These are phyloP conservation scores for Yamadazyma aaseri DNA, from an alignment of 1,139 yeast genomes.

Conservation along the genomic window DNA sequence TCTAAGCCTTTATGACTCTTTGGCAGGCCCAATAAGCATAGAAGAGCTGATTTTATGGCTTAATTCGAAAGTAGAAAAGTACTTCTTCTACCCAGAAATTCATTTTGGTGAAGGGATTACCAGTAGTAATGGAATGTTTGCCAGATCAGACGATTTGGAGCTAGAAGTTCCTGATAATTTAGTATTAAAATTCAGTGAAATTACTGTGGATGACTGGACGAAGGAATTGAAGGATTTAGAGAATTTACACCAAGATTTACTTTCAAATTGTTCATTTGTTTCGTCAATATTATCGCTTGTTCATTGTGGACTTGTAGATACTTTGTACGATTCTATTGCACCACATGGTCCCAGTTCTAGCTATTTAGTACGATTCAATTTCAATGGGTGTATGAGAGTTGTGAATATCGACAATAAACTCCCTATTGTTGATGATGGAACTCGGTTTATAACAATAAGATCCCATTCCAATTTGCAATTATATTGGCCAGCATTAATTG, in stretches of 20 bases:
- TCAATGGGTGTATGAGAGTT: slow-evolving; percentile 61
- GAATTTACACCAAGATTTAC: slow-evolving; percentile 50
- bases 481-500: slow-evolving; percentile 72
- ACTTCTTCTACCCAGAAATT: slow-evolving; percentile 37
- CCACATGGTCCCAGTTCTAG: slow-evolving; percentile 29
- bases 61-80: slow-evolving; percentile 32
- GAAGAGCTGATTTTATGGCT: slow-evolving; percentile 42
- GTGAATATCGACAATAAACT: slow-evolving; percentile 51
- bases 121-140: slow-evolving; percentile 10
- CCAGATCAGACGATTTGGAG: slow-evolving; percentile 3
- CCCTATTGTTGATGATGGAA: slow-evolving; percentile 21
- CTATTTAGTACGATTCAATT: slow-evolving; percentile 35
- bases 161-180: slow-evolving; percentile 20
- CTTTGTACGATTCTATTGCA: slow-evolving; percentile 19
- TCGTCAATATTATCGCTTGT: slow-evolving; percentile 56
- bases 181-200: slow-evolving; percentile 15
- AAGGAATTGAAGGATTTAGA: slow-evolving; percentile 16
- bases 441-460: slow-evolving; percentile 30
- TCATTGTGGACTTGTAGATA: slow-evolving; percentile 16
- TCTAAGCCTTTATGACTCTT: slow-evolving; percentile 21
- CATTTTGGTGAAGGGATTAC: slow-evolving; percentile 13
- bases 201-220: slow-evolving; percentile 20
- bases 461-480: slow-evolving; percentile 41
- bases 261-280: slow-evolving; percentile 77
- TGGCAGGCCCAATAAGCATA: slow-evolving; percentile 6